Base-by-base conservation (phyloP, 1,284 basidiomycete species). In the Anthracocystis setariae region DNA sequence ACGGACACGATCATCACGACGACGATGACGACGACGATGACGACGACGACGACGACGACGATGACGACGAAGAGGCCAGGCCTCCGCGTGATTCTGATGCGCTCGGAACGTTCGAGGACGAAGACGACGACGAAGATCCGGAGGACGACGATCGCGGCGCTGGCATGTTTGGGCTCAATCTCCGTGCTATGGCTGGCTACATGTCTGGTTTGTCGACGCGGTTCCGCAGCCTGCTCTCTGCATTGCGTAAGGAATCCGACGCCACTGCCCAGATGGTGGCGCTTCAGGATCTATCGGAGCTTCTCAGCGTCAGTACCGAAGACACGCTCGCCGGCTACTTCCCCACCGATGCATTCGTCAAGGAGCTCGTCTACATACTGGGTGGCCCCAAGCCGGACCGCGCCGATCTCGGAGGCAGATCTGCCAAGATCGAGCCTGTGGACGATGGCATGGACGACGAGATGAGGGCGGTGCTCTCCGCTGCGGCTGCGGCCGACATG, bases 261-360 rank as follows among this genome's bases (percentile, higher is more conserved):
- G 91, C 67, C 0, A 91, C 90, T 24, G 89, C 92, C 45, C 88
- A 97, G 49, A 86, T 94, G 48, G 71, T 80, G 5, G 93, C 94
- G 3, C 86, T 99, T 15, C 93, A 97, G 80, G 95, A 98, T 81
- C 88, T 97, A 54, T 93, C 92, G 82, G 96, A 98, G 82, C 84
- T 97, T 43, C 89, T 98, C 56, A 92, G 92, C 69, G 94, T 98
- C 84, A 93, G 92, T 84, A 98, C 93, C 8, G 95, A 98, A 84
- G 96, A 98, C 83, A 97, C 93, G 0, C 86, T 99, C 40, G 92
- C 92, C 15, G 94, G 93, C 43, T 95, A 92, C 35, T 95, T 98
- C 85, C 92, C 92, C 70, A 90, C 94, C 25, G 93, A 95, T 77
- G 88, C 90, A 15, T 98, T 94, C 82, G 92, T 95, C 40, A 89